Evolutionary conservation across 1,284 basidiomycete species (phyloP).

Genomic region (Entoloma clypeatum): DNA sequence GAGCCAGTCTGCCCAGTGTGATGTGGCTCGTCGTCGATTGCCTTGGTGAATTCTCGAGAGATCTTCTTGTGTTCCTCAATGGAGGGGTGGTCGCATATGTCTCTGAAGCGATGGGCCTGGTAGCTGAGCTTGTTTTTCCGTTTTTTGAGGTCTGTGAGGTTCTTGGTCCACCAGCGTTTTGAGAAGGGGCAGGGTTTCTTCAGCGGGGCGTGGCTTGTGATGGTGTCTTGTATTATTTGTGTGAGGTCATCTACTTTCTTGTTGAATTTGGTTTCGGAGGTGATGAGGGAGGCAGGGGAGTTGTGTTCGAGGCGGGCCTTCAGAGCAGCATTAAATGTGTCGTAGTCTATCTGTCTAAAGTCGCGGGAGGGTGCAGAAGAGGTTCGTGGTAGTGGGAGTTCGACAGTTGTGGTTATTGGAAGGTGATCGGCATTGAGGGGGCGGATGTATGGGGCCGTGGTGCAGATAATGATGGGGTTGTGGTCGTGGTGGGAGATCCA

Average conservation of each 20-base stretch:
- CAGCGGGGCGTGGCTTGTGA: not conserved
- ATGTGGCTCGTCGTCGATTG: not conserved
- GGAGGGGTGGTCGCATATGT: no score
- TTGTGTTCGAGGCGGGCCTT: not conserved
- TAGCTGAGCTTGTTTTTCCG: not conserved
- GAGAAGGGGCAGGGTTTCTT: slow-evolving; percentile 4
- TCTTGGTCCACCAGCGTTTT: not conserved
- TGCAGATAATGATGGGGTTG: slow-evolving; percentile 4
- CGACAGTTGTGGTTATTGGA: slow-evolving; percentile 5
- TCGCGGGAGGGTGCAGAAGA: not conserved
- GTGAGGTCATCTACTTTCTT: no score
- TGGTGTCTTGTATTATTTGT: slow-evolving; percentile 4
- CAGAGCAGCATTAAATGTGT: not conserved
- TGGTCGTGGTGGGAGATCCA: not conserved
- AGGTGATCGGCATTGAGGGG: slow-evolving; percentile 8
- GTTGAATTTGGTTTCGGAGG: not conserved
- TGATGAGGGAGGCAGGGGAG: not conserved
- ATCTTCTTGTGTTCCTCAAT: no score
- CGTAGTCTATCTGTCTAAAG: slow-evolving; percentile 4
- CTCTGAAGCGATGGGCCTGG: no score
- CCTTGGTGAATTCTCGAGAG: not conserved
- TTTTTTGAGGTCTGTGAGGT: slow-evolving; percentile 3
- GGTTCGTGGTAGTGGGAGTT: slow-evolving; percentile 1
- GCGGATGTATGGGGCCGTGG: not conserved
- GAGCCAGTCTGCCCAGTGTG: slow-evolving; percentile 11